Base-by-base conservation (phyloP, 1,139 yeast genomes). In the Ogataea hybrid region DNA sequence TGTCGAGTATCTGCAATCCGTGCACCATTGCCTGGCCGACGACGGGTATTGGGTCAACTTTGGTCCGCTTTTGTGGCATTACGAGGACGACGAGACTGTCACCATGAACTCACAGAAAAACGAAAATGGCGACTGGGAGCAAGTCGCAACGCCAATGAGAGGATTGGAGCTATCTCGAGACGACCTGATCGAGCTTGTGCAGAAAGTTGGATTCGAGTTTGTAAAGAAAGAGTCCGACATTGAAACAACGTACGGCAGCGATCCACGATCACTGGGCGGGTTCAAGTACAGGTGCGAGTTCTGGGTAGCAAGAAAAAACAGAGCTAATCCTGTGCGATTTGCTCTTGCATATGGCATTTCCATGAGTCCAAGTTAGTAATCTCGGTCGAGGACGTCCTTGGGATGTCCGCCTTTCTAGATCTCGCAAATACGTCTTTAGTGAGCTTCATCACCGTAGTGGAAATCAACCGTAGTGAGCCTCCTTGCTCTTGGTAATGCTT, bases 51-150 rank as follows among this genome's bases (percentile, higher is more conserved):
- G 96, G 96, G 69, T 87, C 43, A 89, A 89, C 60, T 77, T 83
- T 54, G 97, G 96, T 0, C 96, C 96, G 0, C 65, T 88, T 21
- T 63, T 84, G 40, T 88, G 96, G 94, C 96, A 89, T 62, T 83
- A 77, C 57, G 96, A 86, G 54, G 78, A 77, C 41, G 77, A 75
- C 37, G 64, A 60, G 20, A 63, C 61, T 20, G 56, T 60, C 49
- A 58, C 47, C 23, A 52, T 49, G 42, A 51, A 56, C 17, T 54
- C 51, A 35, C 49, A 44, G 30, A 48, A 50, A 6, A 67, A 66
- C 21, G 71, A 68, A 2, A 53, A 56, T 0, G 42, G 42, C 1
- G 36, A 44, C 12, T 50, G 54, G 11, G 58, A 56, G 10, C 48
- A 51, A 2, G 58, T 64, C 1, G 61, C 66, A 2, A 54, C 69